A percentile compares a stretch with the other conserved stretches of the same genome.
Conservation (phyloP, 164 flowering plant genomes). For the Magnolia officinalis region DNA sequence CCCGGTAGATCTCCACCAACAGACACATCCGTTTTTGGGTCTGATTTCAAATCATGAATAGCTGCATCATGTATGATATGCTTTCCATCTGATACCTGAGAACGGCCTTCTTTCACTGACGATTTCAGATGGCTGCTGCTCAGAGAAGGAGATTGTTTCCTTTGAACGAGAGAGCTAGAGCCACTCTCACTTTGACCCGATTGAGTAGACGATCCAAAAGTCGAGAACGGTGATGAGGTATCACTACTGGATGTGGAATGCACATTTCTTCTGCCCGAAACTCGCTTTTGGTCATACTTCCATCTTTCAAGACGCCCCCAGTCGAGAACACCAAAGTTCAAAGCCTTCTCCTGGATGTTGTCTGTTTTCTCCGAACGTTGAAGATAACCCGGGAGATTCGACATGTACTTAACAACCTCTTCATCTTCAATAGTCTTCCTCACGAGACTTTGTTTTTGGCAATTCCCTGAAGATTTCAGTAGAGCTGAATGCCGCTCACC, state of each 20-base stretch:
- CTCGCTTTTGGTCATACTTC: constrained; percentile 40
- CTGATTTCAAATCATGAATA: constrained; percentile 20
- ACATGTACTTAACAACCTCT: constrained; percentile 84
- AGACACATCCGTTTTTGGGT: constrained; percentile 16
- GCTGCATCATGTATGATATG: constrained; percentile 8
- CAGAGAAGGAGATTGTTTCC: constrained; percentile 15
- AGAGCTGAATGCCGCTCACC: constrained; percentile 12
- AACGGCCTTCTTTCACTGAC: constrained; percentile 17
- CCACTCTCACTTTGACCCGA: constrained; percentile 13
- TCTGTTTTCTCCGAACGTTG: constrained; percentile 47
- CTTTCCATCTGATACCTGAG: constrained; percentile 18
- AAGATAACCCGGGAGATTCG: constrained; percentile 72
- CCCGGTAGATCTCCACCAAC: constrained; percentile 17
- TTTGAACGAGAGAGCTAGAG: constrained; percentile 14
- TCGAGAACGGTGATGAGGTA: constrained; percentile 12
- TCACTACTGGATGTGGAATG: neutral
- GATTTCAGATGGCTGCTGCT: constrained; percentile 12
- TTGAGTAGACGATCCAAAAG: constrained; percentile 19
- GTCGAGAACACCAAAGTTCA: constrained; percentile 86
- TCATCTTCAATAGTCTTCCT: constrained; percentile 28
- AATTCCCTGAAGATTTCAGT: constrained; percentile 24
- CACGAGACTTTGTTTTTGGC: constrained; percentile 18
- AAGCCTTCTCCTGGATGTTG: constrained; percentile 48
- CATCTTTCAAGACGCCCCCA: constrained; percentile 76
- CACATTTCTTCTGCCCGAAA: constrained; percentile 14